Evolutionary conservation across 2,329 filamentous ascomycete genomes (phyloP), one percentile per base, ranked within the genome.

Genomic region (Grosmannia clavigera): DNA sequence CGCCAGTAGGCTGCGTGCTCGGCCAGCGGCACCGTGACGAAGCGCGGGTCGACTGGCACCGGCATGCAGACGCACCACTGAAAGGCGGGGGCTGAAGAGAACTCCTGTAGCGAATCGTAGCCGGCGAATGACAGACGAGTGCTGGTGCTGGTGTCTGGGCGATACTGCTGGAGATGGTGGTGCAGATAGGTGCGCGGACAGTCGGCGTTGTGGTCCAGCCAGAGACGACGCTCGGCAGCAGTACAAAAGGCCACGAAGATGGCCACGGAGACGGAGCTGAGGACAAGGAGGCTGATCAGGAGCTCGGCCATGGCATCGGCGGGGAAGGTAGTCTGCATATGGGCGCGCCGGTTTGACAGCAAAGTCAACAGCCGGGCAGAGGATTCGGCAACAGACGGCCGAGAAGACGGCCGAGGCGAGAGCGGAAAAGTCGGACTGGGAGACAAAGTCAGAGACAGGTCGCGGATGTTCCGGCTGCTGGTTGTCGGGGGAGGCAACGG

Each of bases 131-230:
- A 31, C 35, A 48, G 51, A 5, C 19, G 22, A 2, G 25, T 25
- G 56, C 61, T 61, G 43, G 40, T 55, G 55, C 25, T 40, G 16
- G 57, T 55, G 12, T 57, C 58, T 2, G n/a, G 29, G 11, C 57
- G 29, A 38, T 57, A 58, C 52, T 55, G 57, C 40, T 52, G n/a
- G 31, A 61, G n/a, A 48, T 58, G 55, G n/a, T n/a, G 19, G 57
- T 63, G 58, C 33, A 63, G 14, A 22, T 61, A 61, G 9, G 50
- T n/a, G 33, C 55, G 58, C 9, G 61, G 56, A 2, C 31, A 29
- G 29, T 57, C 59, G 57, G 55, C 60, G 54, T 63, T 63, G 55
- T 55, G 46, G 59, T 64, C 60, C 27, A 63, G 52, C 63, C 63
- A 64, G 31, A 63, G 19, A 12, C 22, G 12, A 43, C 63, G 61